Conservation (phyloP, 2,329 filamentous ascomycete species). For the Blumeria graminis region DNA sequence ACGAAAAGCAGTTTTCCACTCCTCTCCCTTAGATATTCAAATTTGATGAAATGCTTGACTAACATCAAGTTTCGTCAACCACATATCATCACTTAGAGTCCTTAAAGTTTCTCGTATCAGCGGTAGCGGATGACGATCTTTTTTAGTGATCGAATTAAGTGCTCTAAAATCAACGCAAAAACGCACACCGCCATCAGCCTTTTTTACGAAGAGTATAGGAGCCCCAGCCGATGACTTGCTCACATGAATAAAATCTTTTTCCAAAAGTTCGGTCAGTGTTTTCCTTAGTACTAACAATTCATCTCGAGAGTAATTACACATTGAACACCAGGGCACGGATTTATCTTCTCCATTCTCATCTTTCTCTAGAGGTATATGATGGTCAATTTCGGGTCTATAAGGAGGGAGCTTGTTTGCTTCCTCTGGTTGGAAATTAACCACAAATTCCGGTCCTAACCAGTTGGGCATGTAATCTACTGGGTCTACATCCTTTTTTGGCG, state of each 20-base stretch:
- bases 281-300: background rate
- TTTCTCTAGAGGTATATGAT: background rate
- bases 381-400: too few species aligned
- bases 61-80: constrained; percentile 1
- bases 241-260: background rate
- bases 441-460: too few species aligned
- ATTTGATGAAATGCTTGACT: constrained; percentile 1
- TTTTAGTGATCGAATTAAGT: background rate
- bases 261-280: background rate
- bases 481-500: too few species aligned
- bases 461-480: too few species aligned
- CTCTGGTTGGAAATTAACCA: too few species aligned
- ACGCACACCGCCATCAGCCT: background rate
- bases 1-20: constrained; percentile 1
- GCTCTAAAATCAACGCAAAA: background rate
- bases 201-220: background rate
- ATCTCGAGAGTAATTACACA: background rate
- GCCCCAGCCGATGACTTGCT: background rate
- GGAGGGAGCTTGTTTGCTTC: too few species aligned
- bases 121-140: background rate
- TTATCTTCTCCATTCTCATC: background rate
- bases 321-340: too few species aligned
- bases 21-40: constrained; percentile 1
- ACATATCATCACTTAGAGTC: background rate
- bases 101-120: background rate